Evolutionary conservation across 1,284 basidiomycete genomes (phyloP), one percentile per base, ranked within the genome.

Genomic region (Schizophyllum amplum): DNA sequence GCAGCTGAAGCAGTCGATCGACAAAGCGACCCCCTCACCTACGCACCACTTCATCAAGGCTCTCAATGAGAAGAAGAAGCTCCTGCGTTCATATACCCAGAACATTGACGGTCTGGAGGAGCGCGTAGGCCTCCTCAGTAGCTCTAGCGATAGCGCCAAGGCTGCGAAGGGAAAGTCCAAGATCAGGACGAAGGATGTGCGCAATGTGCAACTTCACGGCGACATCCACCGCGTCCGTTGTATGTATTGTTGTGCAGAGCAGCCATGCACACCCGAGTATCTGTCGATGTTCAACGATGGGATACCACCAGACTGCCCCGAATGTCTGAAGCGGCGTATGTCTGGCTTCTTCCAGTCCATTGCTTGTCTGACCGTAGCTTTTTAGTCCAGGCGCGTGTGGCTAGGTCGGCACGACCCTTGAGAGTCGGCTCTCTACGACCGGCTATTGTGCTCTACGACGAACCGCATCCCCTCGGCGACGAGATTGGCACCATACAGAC

Each of bases 21-120:
- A 93, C 66, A 71, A 72, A 42, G 92, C 93, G n/a, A 69, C 81
- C 52, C 92, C 92, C 1, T 87, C 93, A 4, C 80, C 84, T 1
- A 97, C 95, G 3, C 95, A 98, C 69, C 80, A 81, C 58, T 95
- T 98, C 71, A 84, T 98, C 59, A 88, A 88, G 65, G 86, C 84
- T 5, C 81, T 98, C 0, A 90, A 96, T 63, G 70, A 78, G 9
- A 92, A 93, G 71, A 89, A 90, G 55, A 93, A 90, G 66, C 75
- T 98, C 1, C 72, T 96, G 25, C 83, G 94, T 55, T 90, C 87
- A 2, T 98, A 98, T 70, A 97, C 95, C 0, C 94, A 97, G 71
- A 98, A 97, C 67, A 94, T 98, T 54, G 95, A 98, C 70, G 94
- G 92, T 5, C 75, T 98, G 21, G 95, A 98, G 69, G 86, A 87